Evolutionary conservation across 1,139 yeast species (phyloP), one percentile per base, ranked within the genome.

Genomic region (Suhomyces maxii): DNA sequence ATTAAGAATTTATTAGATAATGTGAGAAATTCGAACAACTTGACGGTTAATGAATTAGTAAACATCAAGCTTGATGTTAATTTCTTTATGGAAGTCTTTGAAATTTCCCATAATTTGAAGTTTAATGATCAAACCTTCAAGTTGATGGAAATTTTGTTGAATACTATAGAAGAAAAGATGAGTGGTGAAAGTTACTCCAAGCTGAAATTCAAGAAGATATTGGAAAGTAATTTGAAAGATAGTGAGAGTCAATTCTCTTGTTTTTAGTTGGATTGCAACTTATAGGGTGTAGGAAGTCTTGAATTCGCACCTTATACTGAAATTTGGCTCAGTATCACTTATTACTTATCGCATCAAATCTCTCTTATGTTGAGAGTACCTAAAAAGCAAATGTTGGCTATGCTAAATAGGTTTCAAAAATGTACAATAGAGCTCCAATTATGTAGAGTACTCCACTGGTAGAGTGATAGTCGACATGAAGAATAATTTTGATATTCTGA

Each of bases 41-140:
- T 65, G 12, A 57, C 60, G 31, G 41, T 49, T 5, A 53, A 61
- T 36, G 59, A 60, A 26, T 46, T 50, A 14, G 45, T 59, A 11
- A 71, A 70, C 46, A 63, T 72, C 50, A 68, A 67, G 50, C 59
- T 74, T 38, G 77, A 73, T 51, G 62, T 67, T 14, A 67, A 69
- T 48, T 75, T 73, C 46, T 68, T 74, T 47, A 65, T 67, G 51
- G 74, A 71, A 47, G 65, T 74, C 0, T 75, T 75, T 51, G 79
- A 74, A 45, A 58, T 64, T 7, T 70, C 77, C 5, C 58, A 61
- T 28, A 52, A 65, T 2, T 63, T 73, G 44, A 63, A 63, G 45
- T 63, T 75, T 42, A 71, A 71, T 46, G 77, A 73, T 37, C 60
- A 63, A 41, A 63, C 70, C 14, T 64, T 68, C 56, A 71, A 68